These are phyloP conservation scores for Candida piceae DNA, from an alignment of 805 yeast species.

Conservation along the genomic window DNA sequence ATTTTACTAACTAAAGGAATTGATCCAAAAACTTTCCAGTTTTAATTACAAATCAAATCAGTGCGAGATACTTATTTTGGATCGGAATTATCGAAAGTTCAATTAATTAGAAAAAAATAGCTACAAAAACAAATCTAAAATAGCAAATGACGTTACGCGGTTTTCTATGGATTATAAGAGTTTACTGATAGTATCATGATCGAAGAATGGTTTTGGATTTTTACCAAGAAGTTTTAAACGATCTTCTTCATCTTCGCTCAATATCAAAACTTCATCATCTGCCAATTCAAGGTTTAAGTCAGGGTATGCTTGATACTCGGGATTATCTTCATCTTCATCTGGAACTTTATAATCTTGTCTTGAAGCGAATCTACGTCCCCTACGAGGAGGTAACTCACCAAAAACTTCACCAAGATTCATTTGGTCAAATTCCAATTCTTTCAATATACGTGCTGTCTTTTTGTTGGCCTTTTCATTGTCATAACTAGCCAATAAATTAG, in stretches of 20 bases:
- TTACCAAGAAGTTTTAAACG: neutral
- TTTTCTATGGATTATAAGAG: too few relatives aligned
- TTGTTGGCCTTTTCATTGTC: neutral
- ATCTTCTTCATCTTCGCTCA: conserved; percentile 2
- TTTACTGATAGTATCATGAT: neutral
- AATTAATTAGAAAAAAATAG: too few relatives aligned
- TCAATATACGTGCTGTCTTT: conserved; percentile 1
- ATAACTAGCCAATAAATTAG: neutral
- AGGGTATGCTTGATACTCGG: neutral
- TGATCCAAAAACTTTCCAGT: too few relatives aligned
- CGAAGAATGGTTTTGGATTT: neutral
- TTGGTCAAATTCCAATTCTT: conserved; percentile 13
- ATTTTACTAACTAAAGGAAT: too few relatives aligned
- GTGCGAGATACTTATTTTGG: too few relatives aligned
- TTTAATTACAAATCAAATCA: too few relatives aligned
- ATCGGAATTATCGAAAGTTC: too few relatives aligned
- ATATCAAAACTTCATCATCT: conserved; percentile 18
- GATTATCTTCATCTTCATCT: neutral
- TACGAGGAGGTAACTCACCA: neutral
- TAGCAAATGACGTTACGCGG: too few relatives aligned
- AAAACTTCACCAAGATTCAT: conserved; percentile 2
- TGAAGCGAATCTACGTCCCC: neutral
- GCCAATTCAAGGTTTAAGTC: neutral
- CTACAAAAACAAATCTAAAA: too few relatives aligned
- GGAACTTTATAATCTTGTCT: too few relatives aligned